Base-by-base conservation (phyloP, 306 rosid species). In the Sesbania bispinosa region DNA sequence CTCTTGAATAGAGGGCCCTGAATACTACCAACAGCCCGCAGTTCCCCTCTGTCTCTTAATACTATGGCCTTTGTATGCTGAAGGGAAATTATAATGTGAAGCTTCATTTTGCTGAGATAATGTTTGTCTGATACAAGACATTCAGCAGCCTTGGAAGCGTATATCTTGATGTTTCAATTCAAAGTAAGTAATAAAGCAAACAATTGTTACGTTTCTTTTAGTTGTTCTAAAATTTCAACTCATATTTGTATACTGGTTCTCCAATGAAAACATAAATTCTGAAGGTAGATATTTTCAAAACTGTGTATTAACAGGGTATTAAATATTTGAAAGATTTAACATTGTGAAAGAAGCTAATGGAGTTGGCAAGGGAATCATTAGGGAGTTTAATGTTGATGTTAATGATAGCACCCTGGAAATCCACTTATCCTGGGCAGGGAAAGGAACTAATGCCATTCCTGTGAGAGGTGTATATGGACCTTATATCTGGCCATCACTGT, bases 61-160 rank as follows among this genome's bases (percentile, higher is more conserved):
- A 88, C 65, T 88, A 82, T 68, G 96, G 91, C 63, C 74, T 92
- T 82, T 92, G 96, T 79, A 60, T 92, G 85, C 63, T 15, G 11
- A 65, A 83, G 27, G 98, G 98, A 1, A 83, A 75, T 60, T 89
- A 92, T 71, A 88, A 75, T 78, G 98, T 92, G 65, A 71, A 67
- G 80, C 95, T 90, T 47, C 90, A 92, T 63, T 92, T 92, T 77
- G 88, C 95, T 18, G 98, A 92, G 86, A 87, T 89, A 54, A 88
- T 88, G 95, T 89, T 6, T 57, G n/a, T 39, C 88, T 38, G 68
- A 82, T 62, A 83, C 46, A 73, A 77, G 36, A 83, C 75, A 2
- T 89, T 47, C 23, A 77, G 82, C 20, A 82, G 87, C 57, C 55
- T 86, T 4, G 96, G 94, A n/a, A 62, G 83, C 91, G 94, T 71